Conservation (phyloP, 371 early-diverging fungal genomes). For the Apophysomyces ossiformis region DNA sequence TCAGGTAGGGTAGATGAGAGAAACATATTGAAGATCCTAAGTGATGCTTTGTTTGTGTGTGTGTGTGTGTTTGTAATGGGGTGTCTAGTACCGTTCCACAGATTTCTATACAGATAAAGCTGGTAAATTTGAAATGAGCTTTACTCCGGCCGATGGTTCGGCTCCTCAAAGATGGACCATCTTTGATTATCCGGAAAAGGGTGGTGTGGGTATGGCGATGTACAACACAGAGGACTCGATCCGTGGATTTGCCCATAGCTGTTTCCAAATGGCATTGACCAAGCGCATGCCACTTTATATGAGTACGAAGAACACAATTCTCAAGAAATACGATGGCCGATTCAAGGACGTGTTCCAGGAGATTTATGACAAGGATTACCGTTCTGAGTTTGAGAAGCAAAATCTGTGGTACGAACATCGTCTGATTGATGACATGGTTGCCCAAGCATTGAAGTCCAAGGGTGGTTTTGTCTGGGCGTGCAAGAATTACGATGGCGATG, state of each 20-base stretch:
- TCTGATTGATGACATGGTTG: conserved; percentile 96
- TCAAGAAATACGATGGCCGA: conserved; percentile 94
- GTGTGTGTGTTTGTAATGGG: background rate
- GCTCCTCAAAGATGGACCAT: conserved; percentile 66
- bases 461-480: conserved; percentile 94
- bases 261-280: conserved; percentile 89
- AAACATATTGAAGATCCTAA: background rate
- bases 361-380: conserved; percentile 76
- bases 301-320: conserved; percentile 93
- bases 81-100: conserved; percentile 79
- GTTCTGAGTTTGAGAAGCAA: conserved; percentile 63
- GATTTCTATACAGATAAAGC: conserved; percentile 85
- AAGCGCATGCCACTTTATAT: conserved; percentile 90
- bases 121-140: conserved; percentile 86
- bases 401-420: conserved; percentile 94
- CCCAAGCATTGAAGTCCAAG: conserved; percentile 89
- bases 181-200: conserved; percentile 70
- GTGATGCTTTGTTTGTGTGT: background rate
- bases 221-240: conserved; percentile 91
- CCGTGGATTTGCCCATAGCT: conserved; percentile 86
- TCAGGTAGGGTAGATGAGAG: conserved; percentile 52
- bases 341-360: conserved; percentile 95
- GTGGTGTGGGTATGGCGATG: conserved; percentile 93
- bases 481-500: conserved; percentile 95
- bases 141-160: conserved; percentile 81